Evolutionary conservation across 163 green algal genomes (phyloP).

Genomic region (Chlamydomonas reinhardtii): DNA sequence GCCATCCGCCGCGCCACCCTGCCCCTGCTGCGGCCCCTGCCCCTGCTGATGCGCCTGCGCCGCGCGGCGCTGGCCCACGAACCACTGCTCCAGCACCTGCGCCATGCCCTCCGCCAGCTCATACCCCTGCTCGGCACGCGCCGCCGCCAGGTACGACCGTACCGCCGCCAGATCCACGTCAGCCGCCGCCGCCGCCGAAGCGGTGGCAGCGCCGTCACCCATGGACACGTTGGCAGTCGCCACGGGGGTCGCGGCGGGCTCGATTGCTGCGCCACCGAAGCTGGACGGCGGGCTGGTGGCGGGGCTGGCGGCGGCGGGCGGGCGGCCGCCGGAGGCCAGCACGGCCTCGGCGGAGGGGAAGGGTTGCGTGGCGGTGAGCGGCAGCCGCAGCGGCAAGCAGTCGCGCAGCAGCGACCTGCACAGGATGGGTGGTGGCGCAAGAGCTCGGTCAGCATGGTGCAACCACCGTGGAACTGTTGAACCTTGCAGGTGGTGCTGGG

Average conservation of each 20-base stretch:
- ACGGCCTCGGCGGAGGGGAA: not conserved
- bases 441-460: too few relatives aligned
- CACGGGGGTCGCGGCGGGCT: not conserved
- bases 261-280: not conserved
- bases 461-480: too few relatives aligned
- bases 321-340: not conserved
- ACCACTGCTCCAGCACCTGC: slow-evolving; percentile 51
- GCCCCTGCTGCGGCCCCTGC: not conserved
- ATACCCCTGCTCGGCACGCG: slow-evolving; percentile 40
- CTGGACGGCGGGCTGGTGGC: not conserved
- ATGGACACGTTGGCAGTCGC: not conserved
- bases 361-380: slow-evolving; percentile 44
- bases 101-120: slow-evolving; percentile 49
- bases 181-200: too few relatives aligned
- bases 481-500: too few relatives aligned
- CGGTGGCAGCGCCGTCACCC: not conserved
- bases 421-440: not conserved
- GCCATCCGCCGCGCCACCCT: not conserved
- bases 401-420: slow-evolving; percentile 56
- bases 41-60: not conserved
- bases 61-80: slow-evolving; percentile 39
- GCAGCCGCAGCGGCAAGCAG: slow-evolving; percentile 47
- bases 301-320: not conserved
- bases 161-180: slow-evolving; percentile 51
- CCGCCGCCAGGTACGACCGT: slow-evolving; percentile 66